Base-by-base conservation (phyloP, 2,329 filamentous ascomycete species). In the Grosmannia serpens region DNA sequence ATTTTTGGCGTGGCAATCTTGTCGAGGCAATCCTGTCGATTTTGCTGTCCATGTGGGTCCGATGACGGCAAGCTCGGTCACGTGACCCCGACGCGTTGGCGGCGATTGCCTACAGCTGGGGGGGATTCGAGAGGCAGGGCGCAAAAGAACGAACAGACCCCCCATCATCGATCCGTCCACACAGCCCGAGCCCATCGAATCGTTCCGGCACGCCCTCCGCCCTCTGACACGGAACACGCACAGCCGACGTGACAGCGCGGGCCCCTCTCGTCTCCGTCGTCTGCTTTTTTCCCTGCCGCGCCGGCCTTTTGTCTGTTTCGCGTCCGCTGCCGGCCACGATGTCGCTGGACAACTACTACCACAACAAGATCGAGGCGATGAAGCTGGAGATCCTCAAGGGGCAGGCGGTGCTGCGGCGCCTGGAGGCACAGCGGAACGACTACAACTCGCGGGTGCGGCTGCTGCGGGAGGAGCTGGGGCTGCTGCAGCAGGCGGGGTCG, bases 371-470 rank as follows among this genome's bases (percentile, higher is more conserved):
- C 77, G 94, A 99, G 89, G 86, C 88, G 73, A 96, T 97, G 89
- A 97, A 97, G 87, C 91, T 99, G 73, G 92, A 99, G 84, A 99
- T 99, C 73, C 92, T 99, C 73, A 92, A 97, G 77, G 92, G 94
- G 59, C 94, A 99, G 77, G 92, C 94, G 59, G 91, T 96, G 60
- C 81, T 99, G 63, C 88, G 94, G 66, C 86, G 94, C 70, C 83
- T 99, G 67, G 94, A 99, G 80, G 94, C 94, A 66, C 95, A 99
- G 75, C 86, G 94, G 66, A 99, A 99, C 71, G 94, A 99, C 76
- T 97, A 97, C 82, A 99, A 99, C 79, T 97, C 94, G 61, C 85
- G 94, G 71, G 94, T 99, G 68, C 89, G 94, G 62, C 80, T 99
- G 74, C 77, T 99, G 69, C 83, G 94, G 67, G 94, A 99, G 77